phyloP scores from a whole-genome alignment of 345 rosid species.

The Boechera stricta region DNA sequence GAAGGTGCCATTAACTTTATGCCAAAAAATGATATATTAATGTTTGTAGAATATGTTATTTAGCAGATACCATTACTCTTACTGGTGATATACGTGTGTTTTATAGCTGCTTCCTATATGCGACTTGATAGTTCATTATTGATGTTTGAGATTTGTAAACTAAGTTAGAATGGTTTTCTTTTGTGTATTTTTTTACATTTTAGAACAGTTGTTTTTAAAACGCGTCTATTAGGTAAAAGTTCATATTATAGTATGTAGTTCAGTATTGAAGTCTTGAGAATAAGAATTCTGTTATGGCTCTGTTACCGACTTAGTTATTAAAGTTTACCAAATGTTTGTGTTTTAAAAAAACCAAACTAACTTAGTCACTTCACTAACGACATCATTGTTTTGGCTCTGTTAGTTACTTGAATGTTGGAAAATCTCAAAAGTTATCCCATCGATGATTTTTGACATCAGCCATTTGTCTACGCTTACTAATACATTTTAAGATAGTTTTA shows the following conservation, averaged over 20 bases:
- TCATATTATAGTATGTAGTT: not conserved
- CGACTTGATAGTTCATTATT: not conserved
- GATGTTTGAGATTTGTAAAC: not conserved
- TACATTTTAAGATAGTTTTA: not conserved
- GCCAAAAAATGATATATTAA: not conserved
- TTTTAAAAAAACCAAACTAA: not conserved
- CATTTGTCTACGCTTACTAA: not conserved
- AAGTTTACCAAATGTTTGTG: not conserved
- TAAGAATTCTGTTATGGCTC: not conserved
- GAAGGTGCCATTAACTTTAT: not conserved
- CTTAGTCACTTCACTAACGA: not conserved
- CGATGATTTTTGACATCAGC: not conserved
- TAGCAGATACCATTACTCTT: not conserved
- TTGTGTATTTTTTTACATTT: not conserved
- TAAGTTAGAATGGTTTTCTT: not conserved
- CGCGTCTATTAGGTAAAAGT: not conserved
- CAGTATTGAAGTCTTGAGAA: too few relatives aligned
- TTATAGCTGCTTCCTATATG: too few relatives aligned
- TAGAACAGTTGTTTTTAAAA: not conserved
- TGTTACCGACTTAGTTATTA: not conserved
- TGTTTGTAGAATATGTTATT: not conserved
- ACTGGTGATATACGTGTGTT: too few relatives aligned
- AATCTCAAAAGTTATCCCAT: not conserved
- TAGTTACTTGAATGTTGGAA: constrained; percentile 1
- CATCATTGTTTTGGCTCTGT: not conserved